phyloP scores from a whole-genome alignment of 768 basidiomycete genomes.

The Leccinum imitatum region DNA sequence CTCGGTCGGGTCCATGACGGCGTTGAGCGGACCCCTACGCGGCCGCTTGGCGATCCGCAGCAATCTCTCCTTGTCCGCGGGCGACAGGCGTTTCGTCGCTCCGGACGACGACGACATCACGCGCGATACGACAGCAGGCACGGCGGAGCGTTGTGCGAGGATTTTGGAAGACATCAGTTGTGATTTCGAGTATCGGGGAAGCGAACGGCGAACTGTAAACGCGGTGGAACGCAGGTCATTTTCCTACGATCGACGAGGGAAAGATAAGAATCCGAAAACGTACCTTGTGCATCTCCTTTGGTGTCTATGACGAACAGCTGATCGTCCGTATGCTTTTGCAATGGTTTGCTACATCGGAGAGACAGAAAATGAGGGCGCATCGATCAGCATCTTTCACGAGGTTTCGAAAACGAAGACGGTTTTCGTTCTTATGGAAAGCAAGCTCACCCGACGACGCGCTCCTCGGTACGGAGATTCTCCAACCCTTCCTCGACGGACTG shows the following conservation, averaged over 20 bases:
- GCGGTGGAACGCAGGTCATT: neutral
- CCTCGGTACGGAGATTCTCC: conserved; percentile 78
- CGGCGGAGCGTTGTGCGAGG: conserved; percentile 80
- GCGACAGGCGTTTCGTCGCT: conserved; percentile 42
- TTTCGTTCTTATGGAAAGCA: neutral
- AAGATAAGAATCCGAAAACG: neutral
- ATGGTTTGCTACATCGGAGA: neutral
- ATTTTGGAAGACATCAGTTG: conserved; percentile 74
- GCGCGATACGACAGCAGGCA: conserved; percentile 80
- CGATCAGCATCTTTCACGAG: neutral
- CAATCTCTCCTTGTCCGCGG: conserved; percentile 73
- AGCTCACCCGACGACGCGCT: conserved; percentile 72
- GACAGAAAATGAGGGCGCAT: neutral
- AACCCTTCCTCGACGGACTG: conserved; percentile 73
- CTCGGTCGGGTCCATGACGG: conserved; percentile 65
- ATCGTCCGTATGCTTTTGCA: conserved; percentile 67
- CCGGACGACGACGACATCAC: conserved; percentile 21
- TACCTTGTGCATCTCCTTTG: conserved; percentile 74
- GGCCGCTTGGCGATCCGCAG: conserved; percentile 73
- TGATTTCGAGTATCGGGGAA: conserved; percentile 53
- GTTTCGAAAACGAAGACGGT: neutral
- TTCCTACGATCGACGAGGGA: neutral
- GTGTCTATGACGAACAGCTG: conserved; percentile 82
- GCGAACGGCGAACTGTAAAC: conserved; percentile 53
- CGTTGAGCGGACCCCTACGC: conserved; percentile 71